Evolutionary conservation across 768 basidiomycete genomes (phyloP).

Genomic region (Rhizopogon roseolus): DNA sequence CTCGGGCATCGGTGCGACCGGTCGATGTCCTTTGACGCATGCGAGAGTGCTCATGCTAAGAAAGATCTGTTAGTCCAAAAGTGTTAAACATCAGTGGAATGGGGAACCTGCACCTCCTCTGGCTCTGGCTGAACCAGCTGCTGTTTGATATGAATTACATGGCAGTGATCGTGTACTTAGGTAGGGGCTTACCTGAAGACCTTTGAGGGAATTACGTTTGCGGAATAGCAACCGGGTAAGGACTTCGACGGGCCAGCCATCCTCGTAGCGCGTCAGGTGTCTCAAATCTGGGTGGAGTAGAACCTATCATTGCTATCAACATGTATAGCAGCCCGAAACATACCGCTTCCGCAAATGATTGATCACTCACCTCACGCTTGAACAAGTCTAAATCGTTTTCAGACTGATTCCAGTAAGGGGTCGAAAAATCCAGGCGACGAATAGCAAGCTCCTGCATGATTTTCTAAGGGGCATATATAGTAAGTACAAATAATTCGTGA

Average conservation of each 20-base stretch:
- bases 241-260: neutral
- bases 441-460: neutral
- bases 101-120: neutral
- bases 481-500: neutral
- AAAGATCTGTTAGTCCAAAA: neutral
- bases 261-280: neutral
- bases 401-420: neutral
- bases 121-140: neutral
- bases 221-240: neutral
- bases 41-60: too few relatives aligned
- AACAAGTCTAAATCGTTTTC: neutral
- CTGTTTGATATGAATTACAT: neutral
- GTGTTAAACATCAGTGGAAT: neutral
- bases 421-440: neutral
- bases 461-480: neutral
- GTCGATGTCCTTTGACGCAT: too few relatives aligned
- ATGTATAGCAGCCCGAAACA: neutral
- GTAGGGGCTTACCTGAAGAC: neutral
- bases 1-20: too few relatives aligned
- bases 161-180: too few relatives aligned
- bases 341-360: neutral
- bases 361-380: neutral
- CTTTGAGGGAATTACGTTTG: neutral
- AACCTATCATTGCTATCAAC: neutral
- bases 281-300: neutral